Base-by-base conservation (phyloP, 1,284 basidiomycete species). In the Phlebopus sp. region DNA sequence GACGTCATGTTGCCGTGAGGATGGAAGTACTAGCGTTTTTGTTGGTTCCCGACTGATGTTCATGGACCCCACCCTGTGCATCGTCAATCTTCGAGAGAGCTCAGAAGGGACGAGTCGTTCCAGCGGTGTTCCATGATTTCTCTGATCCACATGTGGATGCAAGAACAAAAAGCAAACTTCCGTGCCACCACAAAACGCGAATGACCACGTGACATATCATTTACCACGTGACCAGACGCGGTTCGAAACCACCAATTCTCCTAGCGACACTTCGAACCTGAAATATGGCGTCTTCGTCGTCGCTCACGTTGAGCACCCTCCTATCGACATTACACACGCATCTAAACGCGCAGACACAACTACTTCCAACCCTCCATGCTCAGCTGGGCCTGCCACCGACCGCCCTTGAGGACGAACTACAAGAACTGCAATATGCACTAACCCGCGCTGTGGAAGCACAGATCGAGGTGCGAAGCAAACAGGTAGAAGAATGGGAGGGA, bases 311-410 rank as follows among this genome's bases (percentile, higher is more conserved):
- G 41, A 86, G 84, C 40, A 74, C 84, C 9, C 73, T 90, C 8
- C 72, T 90, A 7, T 81, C 86, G 62, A 84, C 85, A n/a, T 66
- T 91, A 19, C 87, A 90, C 55, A 78, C 82, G 10, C 84, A 88
- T 60, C 70, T 91, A 2, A 85, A 85, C 62, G 71, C 81, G 2
- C 87, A 90, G 67, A 89, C 86, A 0, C 79, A 84, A 55, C 71
- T 88, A 14, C 69, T 91, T 9, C 89, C 89, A 5, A 81, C 82
- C 5, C 71, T 91, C 5, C 86, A 90, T 56, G 70, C 72, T 3
- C 80, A 80, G 54, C 84, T 91, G 13, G 88, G 89, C 21, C 72
- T 90, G 14, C 85, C 88, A 17, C 67, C 78, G 19, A 81, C 81
- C 2, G 84, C 88, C 0, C 77, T 91, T 32, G 81, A 86, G 61